Evolutionary conservation across 2,329 filamentous ascomycete species (phyloP), one percentile per base, ranked within the genome.

Genomic region (Chaetothyriales sp.): DNA sequence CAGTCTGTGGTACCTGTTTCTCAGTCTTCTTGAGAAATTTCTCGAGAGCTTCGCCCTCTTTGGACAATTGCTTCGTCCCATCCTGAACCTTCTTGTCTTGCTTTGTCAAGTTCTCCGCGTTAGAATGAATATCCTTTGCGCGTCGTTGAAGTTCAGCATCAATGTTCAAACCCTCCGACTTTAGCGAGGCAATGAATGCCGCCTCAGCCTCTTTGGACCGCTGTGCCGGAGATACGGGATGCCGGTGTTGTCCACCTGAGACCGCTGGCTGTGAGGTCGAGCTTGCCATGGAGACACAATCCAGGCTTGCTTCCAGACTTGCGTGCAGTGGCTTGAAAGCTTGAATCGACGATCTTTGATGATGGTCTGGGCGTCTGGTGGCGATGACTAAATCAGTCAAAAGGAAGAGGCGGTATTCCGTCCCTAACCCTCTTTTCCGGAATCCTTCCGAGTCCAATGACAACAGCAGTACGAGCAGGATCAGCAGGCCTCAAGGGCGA

Each of bases 121-220:
- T 82, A 44, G 68, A 63, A 63, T 80, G 76, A n/a, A 82, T 70
- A 52, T 73, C 75, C 45, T 70, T 66, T 18, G 77, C 77, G 50
- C 77, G 74, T 47, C 70, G 69, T 55, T 74, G 74, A 48, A 81
- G 70, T 46, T 76, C 72, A 18, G 69, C 63, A 58, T 78, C 75
- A 59, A 80, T 70, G 65, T 62, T 67, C 7, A 20, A 25, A 64
- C 68, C 70, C 48, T 67, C 67, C 47, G 66, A 67, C 56, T 64
- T 65, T 5, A 73, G 66, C 5, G 70, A 70, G 47, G 67, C 70
- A 10, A 64, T 67, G 61, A 73, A 73, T 20, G 70, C 70, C 25
- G 67, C 60, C 54, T 64, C 63, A 44, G 70, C 70, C 66, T 73
- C 70, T 51, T 61, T 59, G 47, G 69, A 69, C 54, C 65, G 66